Percentiles rank a stretch among this genome's conserved stretches.
phyloP scores from a whole-genome alignment of 352 stramenopile species.

The Pythium oligandrum region DNA sequence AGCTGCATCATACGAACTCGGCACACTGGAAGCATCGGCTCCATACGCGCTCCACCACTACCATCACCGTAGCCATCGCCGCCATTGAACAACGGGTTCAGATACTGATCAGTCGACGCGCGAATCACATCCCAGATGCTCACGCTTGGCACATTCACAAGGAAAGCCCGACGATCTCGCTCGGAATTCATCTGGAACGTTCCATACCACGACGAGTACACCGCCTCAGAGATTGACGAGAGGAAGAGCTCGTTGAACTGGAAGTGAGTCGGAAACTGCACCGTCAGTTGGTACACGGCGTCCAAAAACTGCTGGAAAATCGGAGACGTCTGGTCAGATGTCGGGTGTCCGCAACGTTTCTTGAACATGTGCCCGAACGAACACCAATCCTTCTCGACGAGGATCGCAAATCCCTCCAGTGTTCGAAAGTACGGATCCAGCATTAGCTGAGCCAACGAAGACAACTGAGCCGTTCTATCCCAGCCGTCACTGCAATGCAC shows the following conservation, averaged over 20 bases:
- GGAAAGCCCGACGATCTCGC: conserved; percentile 56
- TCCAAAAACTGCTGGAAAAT: conserved; percentile 99
- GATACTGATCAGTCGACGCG: conserved; percentile 72
- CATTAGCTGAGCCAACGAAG: conserved; percentile 77
- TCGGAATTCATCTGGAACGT: conserved; percentile 91
- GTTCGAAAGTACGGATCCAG: conserved; percentile 80
- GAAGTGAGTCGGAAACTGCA: conserved; percentile 96
- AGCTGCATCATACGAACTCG: conserved; percentile 84
- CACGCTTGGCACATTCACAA: conserved; percentile 60
- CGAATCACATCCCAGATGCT: conserved; percentile 85
- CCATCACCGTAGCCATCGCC: conserved; percentile 20
- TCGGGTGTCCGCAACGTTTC: conserved; percentile 69
- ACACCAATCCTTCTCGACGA: conserved; percentile 89
- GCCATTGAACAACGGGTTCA: conserved; percentile 78
- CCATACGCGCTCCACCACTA: conserved; percentile 31
- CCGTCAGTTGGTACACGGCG: conserved; percentile 95
- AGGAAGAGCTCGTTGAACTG: conserved; percentile 97
- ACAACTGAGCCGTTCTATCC: conserved; percentile 79
- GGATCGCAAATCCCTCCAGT: conserved; percentile 64
- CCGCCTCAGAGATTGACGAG: conserved; percentile 92
- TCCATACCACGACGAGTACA: conserved; percentile 96
- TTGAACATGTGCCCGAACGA: conserved; percentile 88
- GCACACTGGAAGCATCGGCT: conserved; percentile 78
- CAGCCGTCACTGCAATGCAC: conserved; percentile 86
- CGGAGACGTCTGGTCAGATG: conserved; percentile 93